phyloP scores from a whole-genome alignment of 2,329 filamentous ascomycete genomes.

The Beauveria scarabaeidicola region DNA sequence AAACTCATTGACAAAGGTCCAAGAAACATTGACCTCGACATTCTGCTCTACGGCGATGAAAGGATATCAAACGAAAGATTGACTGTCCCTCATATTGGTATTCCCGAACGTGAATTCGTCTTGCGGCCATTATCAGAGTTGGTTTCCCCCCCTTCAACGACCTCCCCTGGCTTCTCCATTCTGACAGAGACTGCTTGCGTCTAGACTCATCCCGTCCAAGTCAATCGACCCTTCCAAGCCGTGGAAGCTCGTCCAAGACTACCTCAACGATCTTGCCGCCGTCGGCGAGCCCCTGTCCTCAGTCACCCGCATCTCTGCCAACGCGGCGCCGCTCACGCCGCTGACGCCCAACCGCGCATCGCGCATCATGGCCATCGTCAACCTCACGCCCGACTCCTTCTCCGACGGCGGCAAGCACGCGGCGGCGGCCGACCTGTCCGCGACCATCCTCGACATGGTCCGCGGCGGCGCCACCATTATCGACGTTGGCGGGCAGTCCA shows the following conservation, averaged over 20 bases:
- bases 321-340: conserved; percentile 47
- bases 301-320: conserved; percentile 45
- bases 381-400: conserved; percentile 93
- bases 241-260: conserved; percentile 53
- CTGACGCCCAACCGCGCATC: conserved; percentile 53
- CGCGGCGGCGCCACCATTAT: conserved; percentile 69
- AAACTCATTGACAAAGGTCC: conserved; percentile 91
- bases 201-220: conserved; percentile 47
- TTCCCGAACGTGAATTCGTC: conserved; percentile 89
- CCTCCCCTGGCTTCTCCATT: not conserved
- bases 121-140: conserved; percentile 77
- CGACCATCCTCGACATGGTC: conserved; percentile 55
- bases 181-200: not conserved
- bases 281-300: conserved; percentile 44
- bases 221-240: conserved; percentile 44
- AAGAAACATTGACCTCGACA: conserved; percentile 88
- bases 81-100: conserved; percentile 74
- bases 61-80: conserved; percentile 61
- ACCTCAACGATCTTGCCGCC: conserved; percentile 49
- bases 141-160: conserved; percentile 18
- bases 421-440: conserved; percentile 38
- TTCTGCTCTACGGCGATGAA: conserved; percentile 70
- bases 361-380: conserved; percentile 86
- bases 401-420: conserved; percentile 72
- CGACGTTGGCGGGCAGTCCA: conserved; percentile 90